Evolutionary conservation across 345 rosid genomes (phyloP).

Genomic region (Rubroshorea leprosula): DNA sequence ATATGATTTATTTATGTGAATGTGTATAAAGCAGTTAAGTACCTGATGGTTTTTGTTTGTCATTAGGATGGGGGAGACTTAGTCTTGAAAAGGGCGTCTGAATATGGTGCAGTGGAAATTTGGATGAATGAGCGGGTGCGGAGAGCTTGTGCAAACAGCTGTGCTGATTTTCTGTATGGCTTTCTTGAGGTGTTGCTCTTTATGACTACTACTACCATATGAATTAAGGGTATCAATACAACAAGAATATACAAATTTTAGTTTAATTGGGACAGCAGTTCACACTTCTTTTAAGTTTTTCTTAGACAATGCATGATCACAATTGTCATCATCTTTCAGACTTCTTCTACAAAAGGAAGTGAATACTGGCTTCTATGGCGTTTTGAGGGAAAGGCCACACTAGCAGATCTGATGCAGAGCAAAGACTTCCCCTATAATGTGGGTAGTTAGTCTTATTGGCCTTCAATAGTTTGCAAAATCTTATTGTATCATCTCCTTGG

Average conservation of each 20-base stretch:
- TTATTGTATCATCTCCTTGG: not conserved
- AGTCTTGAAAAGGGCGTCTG: slow-evolving; percentile 94
- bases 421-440: slow-evolving; percentile 95
- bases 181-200: slow-evolving; percentile 74
- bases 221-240: slow-evolving; percentile 22
- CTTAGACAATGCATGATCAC: slow-evolving; percentile 3
- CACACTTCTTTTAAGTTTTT: slow-evolving; percentile 2
- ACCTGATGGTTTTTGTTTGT: slow-evolving; percentile 16
- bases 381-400: slow-evolving; percentile 83
- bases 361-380: slow-evolving; percentile 96
- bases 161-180: slow-evolving; percentile 87
- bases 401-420: slow-evolving; percentile 68
- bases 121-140: slow-evolving; percentile 99
- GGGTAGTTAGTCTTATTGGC: slow-evolving; percentile 31
- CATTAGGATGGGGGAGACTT: slow-evolving; percentile 62
- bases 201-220: slow-evolving; percentile 29
- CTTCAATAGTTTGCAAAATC: not conserved
- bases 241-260: too few relatives aligned
- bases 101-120: slow-evolving; percentile 92
- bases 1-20: not conserved
- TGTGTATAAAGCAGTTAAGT: not conserved
- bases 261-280: not conserved
- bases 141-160: slow-evolving; percentile 90
- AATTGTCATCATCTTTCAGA: slow-evolving; percentile 33
- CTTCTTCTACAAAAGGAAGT: slow-evolving; percentile 65